A percentile compares a stretch with the other conserved stretches of the same genome.
These are phyloP conservation scores for Fonsecaea nubica DNA, from an alignment of 2,329 filamentous ascomycete species.

Conservation along the genomic window DNA sequence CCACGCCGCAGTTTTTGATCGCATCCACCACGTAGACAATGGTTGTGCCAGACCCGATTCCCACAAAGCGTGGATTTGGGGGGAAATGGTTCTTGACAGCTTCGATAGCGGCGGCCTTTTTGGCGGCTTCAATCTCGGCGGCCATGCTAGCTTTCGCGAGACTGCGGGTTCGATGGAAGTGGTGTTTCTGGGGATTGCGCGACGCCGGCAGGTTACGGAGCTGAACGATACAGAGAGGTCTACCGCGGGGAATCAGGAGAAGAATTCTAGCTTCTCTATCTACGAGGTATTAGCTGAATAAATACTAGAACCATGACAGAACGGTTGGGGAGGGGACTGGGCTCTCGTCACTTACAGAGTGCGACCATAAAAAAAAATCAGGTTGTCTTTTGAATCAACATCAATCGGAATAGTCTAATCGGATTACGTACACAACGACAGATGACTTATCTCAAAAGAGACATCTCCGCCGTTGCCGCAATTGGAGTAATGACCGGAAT, in stretches of 20 bases:
- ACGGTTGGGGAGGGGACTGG: not conserved
- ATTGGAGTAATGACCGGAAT: slow-evolving; percentile 10
- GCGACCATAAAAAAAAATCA: slow-evolving; percentile 7
- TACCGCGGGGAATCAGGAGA: slow-evolving; percentile 3
- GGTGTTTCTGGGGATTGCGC: slow-evolving; percentile 4
- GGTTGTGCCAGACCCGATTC: slow-evolving; percentile 70
- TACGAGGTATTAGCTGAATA: slow-evolving; percentile 18
- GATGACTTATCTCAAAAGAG: slow-evolving; percentile 30
- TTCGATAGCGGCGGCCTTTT: slow-evolving; percentile 63
- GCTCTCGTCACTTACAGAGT: slow-evolving; percentile 24
- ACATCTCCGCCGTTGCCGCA: slow-evolving; percentile 13
- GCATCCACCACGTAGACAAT: slow-evolving; percentile 73
- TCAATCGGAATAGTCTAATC: slow-evolving; percentile 21
- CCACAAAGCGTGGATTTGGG: slow-evolving; percentile 62
- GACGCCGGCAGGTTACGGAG: not conserved
- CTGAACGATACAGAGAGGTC: not conserved
- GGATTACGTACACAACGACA: slow-evolving; percentile 32
- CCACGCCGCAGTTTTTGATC: slow-evolving; percentile 58
- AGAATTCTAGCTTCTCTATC: slow-evolving; percentile 16
- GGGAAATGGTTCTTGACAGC: slow-evolving; percentile 68
- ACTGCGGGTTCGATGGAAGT: slow-evolving; percentile 11
- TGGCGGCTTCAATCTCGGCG: slow-evolving; percentile 61
- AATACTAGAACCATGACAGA: not conserved
- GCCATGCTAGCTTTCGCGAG: slow-evolving; percentile 12
- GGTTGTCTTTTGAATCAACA: slow-evolving; percentile 19